Evolutionary conservation across 495 filamentous ascomycete species (phyloP).

Genomic region (Thozetella sp.): DNA sequence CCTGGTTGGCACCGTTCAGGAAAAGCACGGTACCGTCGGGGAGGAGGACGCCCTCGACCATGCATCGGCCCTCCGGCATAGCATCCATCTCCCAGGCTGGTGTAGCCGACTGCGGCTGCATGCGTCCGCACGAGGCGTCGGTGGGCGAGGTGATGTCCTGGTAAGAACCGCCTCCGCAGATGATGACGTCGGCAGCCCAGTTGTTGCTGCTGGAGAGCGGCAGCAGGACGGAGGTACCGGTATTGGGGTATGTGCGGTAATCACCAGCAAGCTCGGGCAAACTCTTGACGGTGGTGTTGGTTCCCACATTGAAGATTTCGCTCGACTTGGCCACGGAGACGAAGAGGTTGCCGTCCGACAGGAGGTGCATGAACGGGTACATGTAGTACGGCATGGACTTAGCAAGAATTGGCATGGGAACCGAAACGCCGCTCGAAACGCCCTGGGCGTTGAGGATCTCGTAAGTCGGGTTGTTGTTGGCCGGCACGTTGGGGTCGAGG

Average conservation of each 20-base stretch:
- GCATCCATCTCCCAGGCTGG: neutral
- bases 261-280: neutral
- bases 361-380: constrained; percentile 1
- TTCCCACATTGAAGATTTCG: neutral
- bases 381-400: neutral
- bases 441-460: neutral
- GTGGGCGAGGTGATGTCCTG: neutral
- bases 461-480: constrained; percentile 2
- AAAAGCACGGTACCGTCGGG: constrained; percentile 27
- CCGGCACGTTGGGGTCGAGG: neutral
- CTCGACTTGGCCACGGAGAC: neutral
- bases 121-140: neutral
- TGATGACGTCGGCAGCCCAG: neutral
- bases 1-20: constrained; percentile 26
- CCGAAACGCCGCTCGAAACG: neutral
- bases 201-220: neutral
- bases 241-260: constrained; percentile 1
- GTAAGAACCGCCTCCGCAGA: neutral
- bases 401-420: neutral
- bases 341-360: constrained; percentile 1
- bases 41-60: constrained; percentile 49
- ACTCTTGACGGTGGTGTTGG: neutral
- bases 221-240: neutral
- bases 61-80: neutral
- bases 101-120: neutral